These are phyloP conservation scores for Eucalyptus virginea DNA, from an alignment of 345 rosid genomes.

Conservation along the genomic window DNA sequence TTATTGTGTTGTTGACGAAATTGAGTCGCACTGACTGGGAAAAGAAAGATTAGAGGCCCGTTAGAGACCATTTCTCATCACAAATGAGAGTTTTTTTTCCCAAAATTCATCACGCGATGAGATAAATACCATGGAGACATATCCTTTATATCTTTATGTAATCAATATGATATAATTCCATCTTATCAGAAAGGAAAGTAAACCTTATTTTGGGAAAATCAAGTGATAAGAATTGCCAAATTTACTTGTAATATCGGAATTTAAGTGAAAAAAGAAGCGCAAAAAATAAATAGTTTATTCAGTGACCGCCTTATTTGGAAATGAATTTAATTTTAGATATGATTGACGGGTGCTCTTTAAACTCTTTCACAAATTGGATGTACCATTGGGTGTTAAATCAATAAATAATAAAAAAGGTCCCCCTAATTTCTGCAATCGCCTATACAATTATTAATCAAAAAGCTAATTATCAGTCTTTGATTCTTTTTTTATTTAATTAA, in stretches of 20 bases:
- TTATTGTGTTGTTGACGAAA: background rate
- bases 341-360: background rate
- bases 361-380: background rate
- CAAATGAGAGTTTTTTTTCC: background rate
- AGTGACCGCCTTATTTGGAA: background rate
- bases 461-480: background rate
- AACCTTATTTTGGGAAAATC: background rate
- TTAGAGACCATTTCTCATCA: background rate
- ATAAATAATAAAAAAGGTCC: background rate
- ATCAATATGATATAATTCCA: background rate
- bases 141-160: background rate
- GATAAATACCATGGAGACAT: background rate
- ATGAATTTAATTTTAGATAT: background rate
- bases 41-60: background rate
- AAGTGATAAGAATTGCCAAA: background rate
- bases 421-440: background rate
- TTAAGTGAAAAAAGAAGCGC: background rate
- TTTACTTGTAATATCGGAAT: background rate
- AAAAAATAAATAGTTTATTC: background rate
- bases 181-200: background rate
- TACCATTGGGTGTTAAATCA: background rate
- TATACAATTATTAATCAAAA: too few species aligned
- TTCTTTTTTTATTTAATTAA: background rate
- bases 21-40: conserved; percentile 4
- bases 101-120: background rate